Percentiles rank a stretch among this genome's conserved stretches.
These are phyloP conservation scores for Spirogloea muscicola DNA, from an alignment of 139 green algal genomes.

Conservation along the genomic window DNA sequence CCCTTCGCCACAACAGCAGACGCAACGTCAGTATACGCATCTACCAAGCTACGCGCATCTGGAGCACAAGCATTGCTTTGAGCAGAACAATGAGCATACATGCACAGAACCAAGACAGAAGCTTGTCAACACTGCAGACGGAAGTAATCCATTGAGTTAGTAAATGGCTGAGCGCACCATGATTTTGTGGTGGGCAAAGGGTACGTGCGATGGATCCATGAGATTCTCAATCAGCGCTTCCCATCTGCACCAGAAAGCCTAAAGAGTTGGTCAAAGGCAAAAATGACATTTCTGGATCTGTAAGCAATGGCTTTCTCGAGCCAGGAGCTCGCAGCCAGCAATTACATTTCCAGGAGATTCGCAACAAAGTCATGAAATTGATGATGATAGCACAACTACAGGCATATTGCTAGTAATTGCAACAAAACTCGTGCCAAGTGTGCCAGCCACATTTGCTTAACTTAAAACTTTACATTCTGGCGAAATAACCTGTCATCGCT, in stretches of 20 bases:
- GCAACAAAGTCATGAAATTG: not conserved
- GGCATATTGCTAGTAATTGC: not conserved
- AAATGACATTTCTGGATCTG: not conserved
- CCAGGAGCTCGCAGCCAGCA: not conserved
- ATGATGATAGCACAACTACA: not conserved
- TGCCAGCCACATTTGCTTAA: not conserved
- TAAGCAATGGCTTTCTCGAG: not conserved
- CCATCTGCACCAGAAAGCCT: constrained; percentile 6
- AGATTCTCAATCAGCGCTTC: constrained; percentile 60
- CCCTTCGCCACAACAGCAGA: too few relatives aligned
- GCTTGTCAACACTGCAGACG: not conserved
- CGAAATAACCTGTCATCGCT: not conserved
- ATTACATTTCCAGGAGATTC: not conserved
- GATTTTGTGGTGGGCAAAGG: constrained; percentile 55
- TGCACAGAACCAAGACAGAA: not conserved
- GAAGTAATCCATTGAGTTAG: not conserved
- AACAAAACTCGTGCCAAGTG: not conserved
- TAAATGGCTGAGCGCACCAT: constrained; percentile 9
- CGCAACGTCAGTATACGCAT: too few relatives aligned
- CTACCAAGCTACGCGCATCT: not conserved
- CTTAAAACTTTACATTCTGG: not conserved
- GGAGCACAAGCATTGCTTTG: not conserved
- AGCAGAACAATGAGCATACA: not conserved
- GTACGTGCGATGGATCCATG: constrained; percentile 54
- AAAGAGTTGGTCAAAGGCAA: too few relatives aligned